Conservation (phyloP, 257 asterid species). For the Nicotiana obtusifolia region DNA sequence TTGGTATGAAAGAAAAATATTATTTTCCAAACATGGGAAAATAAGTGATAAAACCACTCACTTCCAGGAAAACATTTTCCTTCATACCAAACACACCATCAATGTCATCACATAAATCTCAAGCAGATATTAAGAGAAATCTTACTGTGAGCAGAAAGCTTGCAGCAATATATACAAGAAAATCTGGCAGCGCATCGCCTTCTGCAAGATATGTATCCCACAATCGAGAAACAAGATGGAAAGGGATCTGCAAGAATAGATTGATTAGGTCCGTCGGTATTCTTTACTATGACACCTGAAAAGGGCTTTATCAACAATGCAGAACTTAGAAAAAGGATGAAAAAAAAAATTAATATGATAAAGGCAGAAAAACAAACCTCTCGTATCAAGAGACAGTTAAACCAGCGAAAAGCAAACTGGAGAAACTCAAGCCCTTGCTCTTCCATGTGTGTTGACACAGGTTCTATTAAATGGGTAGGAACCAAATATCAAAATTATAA, state of each 20-base stretch:
- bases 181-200: conserved; percentile 94
- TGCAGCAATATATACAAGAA: conserved; percentile 90
- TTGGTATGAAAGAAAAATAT: too few species aligned
- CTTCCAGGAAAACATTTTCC: too few species aligned
- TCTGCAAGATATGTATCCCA: conserved; percentile 99
- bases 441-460: conserved; percentile 80
- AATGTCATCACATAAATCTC: neutral
- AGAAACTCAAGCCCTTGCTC: conserved; percentile 98
- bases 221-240: conserved; percentile 77
- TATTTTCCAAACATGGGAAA: too few species aligned
- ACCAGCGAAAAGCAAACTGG: conserved; percentile 99
- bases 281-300: neutral
- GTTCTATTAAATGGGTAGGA: conserved; percentile 39
- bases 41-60: too few species aligned
- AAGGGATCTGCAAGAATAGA: conserved; percentile 58
- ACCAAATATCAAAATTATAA: neutral
- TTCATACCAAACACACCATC: too few species aligned
- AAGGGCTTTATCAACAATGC: neutral
- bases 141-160: conserved; percentile 87
- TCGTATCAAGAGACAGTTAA: conserved; percentile 92
- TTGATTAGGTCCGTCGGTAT: conserved; percentile 14
- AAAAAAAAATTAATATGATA: neutral
- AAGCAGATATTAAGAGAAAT: neutral
- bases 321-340: neutral
- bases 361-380: conserved; percentile 50